phyloP scores from a whole-genome alignment of 768 basidiomycete species.

The Nevesoporus exiguus region DNA sequence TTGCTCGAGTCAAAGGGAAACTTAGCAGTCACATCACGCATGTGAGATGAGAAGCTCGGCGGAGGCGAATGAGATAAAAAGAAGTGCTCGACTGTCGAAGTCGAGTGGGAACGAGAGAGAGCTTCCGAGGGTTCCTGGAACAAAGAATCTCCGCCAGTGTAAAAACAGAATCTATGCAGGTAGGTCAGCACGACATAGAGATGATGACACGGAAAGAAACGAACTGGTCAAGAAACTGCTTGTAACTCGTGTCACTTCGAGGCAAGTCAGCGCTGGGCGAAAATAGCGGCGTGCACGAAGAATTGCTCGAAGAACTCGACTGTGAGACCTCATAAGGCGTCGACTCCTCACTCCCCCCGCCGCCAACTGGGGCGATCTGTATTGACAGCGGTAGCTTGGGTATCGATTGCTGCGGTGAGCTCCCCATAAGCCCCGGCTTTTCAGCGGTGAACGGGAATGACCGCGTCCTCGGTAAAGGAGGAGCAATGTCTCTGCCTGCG shows the following conservation, averaged over 20 bases:
- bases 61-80: slow-evolving; percentile 37
- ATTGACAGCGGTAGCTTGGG: slow-evolving; percentile 15
- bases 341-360: slow-evolving; percentile 34
- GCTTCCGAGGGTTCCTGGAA: slow-evolving; percentile 27
- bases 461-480: slow-evolving; percentile 30
- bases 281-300: slow-evolving; percentile 41
- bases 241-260: slow-evolving; percentile 45
- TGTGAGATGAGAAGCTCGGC: slow-evolving; percentile 22
- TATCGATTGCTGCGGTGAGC: slow-evolving; percentile 2
- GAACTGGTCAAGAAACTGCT: slow-evolving; percentile 62
- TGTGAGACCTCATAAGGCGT: slow-evolving; percentile 48
- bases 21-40: slow-evolving; percentile 22
- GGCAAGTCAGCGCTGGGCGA: slow-evolving; percentile 37
- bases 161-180: slow-evolving; percentile 69
- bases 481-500: slow-evolving; percentile 20
- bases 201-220: slow-evolving; percentile 22
- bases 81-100: slow-evolving; percentile 53
- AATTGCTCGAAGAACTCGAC: slow-evolving; percentile 42
- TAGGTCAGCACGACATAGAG: slow-evolving; percentile 1
- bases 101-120: slow-evolving; percentile 44
- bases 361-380: slow-evolving; percentile 7
- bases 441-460: slow-evolving; percentile 35
- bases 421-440: slow-evolving; percentile 5
- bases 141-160: slow-evolving; percentile 53
- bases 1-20: slow-evolving; percentile 27